Percentiles rank a stretch among this genome's conserved stretches.
Conservation (phyloP, 2,329 filamentous ascomycete genomes). For the Gliomastix tumulicola region DNA sequence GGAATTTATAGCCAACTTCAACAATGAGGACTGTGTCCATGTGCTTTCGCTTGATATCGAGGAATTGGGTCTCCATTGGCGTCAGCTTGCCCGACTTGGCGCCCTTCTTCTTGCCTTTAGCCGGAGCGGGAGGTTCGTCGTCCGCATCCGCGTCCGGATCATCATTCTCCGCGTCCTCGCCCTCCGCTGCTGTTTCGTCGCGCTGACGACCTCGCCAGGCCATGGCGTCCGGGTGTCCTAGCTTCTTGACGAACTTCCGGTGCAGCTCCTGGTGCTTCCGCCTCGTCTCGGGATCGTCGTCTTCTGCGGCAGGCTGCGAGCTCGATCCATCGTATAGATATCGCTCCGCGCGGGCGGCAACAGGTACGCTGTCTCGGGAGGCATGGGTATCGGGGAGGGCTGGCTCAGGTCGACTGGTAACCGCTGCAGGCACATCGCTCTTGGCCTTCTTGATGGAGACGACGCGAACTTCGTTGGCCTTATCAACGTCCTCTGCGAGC, state of each 20-base stretch:
- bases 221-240: conserved; percentile 80
- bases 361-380: conserved; percentile 3
- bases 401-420: conserved; percentile 12
- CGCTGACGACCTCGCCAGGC: conserved; percentile 49
- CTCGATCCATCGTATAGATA: conserved; percentile 42
- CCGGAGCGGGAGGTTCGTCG: conserved; percentile 40
- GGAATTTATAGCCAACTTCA: conserved; percentile 97
- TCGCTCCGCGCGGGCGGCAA: conserved; percentile 37
- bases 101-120: conserved; percentile 59
- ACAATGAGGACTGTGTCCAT: conserved; percentile 86
- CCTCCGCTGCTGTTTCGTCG: conserved; percentile 28
- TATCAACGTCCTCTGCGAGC: conserved; percentile 38
- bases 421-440: conserved; percentile 8
- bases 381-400: conserved; percentile 13
- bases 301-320: conserved; percentile 28
- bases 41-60: conserved; percentile 90
- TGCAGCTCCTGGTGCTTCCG: conserved; percentile 67
- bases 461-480: conserved; percentile 35
- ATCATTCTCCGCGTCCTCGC: conserved; percentile 47
- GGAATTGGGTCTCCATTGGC: conserved; percentile 86
- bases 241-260: conserved; percentile 79
- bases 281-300: conserved; percentile 35
- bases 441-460: conserved; percentile 35
- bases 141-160: conserved; percentile 50
- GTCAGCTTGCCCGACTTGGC: conserved; percentile 73